Conservation (phyloP, 2,329 filamentous ascomycete genomes). For the Cercospora sp. region DNA sequence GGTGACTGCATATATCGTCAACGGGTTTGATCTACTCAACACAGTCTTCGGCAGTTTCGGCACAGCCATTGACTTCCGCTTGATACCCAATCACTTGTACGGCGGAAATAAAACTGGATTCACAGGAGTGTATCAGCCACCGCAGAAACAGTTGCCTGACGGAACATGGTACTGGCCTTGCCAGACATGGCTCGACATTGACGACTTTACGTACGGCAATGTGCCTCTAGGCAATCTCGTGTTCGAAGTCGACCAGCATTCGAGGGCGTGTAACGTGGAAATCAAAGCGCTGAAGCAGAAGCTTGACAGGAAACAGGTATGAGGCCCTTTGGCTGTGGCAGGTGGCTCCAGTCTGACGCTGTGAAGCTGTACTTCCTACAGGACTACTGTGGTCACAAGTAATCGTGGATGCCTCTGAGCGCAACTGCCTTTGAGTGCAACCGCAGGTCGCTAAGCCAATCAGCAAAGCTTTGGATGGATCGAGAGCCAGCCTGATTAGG, state of each 20-base stretch:
- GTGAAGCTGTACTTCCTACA: not conserved
- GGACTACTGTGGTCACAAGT: not conserved
- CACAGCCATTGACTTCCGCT: slow-evolving; percentile 24
- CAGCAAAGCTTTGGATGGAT: too few species aligned
- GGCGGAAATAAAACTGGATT: slow-evolving; percentile 20
- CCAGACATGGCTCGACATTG: slow-evolving; percentile 25
- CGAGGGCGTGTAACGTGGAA: slow-evolving; percentile 20
- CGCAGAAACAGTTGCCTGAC: slow-evolving; percentile 16
- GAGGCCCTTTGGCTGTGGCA: not conserved
- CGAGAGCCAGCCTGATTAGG: too few species aligned
- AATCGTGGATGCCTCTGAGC: too few species aligned
- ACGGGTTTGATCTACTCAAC: slow-evolving; percentile 38
- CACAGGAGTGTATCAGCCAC: slow-evolving; percentile 21
- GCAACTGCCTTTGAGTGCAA: too few species aligned
- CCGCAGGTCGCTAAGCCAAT: too few species aligned
- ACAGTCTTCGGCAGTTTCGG: slow-evolving; percentile 20
- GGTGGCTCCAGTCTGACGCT: not conserved
- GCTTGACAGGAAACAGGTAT: slow-evolving; percentile 20
- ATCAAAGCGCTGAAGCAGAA: slow-evolving; percentile 22
- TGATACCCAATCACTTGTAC: slow-evolving; percentile 34
- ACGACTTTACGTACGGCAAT: slow-evolving; percentile 28
- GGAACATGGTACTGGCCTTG: slow-evolving; percentile 24
- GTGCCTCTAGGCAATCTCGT: slow-evolving; percentile 25
- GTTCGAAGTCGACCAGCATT: slow-evolving; percentile 28
- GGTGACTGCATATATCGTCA: slow-evolving; percentile 37